phyloP scores from a whole-genome alignment of 2,329 filamentous ascomycete species.

The Purpureocillium lavendulum region DNA sequence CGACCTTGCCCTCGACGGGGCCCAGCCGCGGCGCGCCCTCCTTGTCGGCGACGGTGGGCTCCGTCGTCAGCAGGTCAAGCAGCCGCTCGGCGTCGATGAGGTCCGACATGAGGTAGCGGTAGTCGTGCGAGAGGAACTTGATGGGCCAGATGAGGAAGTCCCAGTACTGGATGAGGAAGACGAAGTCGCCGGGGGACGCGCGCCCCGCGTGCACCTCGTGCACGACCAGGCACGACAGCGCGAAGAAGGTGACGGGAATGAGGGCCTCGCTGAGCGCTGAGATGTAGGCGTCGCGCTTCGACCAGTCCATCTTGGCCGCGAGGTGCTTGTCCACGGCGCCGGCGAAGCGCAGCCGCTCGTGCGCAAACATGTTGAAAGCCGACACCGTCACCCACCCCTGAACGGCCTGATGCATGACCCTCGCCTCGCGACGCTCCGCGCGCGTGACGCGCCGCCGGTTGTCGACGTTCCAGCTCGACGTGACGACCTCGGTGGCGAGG shows the following conservation, averaged over 20 bases:
- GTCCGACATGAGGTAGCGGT: conserved; percentile 22
- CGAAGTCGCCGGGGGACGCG: conserved; percentile 34
- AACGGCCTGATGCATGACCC: conserved; percentile 5
- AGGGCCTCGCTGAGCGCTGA: neutral
- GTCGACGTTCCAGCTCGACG: conserved; percentile 1
- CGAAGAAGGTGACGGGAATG: conserved; percentile 6
- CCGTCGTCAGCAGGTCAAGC: conserved; percentile 46
- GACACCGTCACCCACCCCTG: conserved; percentile 5
- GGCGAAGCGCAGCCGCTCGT: conserved; percentile 9
- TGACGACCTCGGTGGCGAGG: conserved; percentile 3
- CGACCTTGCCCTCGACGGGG: conserved; percentile 37
- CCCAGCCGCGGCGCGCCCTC: conserved; percentile 34
- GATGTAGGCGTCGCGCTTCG: conserved; percentile 4
- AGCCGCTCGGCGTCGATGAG: conserved; percentile 59
- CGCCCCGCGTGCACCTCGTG: conserved; percentile 5
- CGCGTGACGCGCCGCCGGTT: conserved; percentile 2
- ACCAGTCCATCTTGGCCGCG: neutral
- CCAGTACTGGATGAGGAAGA: conserved; percentile 61
- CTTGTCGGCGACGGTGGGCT: conserved; percentile 44
- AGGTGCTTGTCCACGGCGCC: conserved; percentile 1
- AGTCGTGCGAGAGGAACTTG: conserved; percentile 21
- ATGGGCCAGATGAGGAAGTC: conserved; percentile 29
- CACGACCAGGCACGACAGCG: conserved; percentile 11
- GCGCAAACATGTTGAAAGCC: conserved; percentile 10
- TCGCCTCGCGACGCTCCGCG: conserved; percentile 3